Conservation (phyloP, 2,329 filamentous ascomycete species). For the Paecilomyces niveus region DNA sequence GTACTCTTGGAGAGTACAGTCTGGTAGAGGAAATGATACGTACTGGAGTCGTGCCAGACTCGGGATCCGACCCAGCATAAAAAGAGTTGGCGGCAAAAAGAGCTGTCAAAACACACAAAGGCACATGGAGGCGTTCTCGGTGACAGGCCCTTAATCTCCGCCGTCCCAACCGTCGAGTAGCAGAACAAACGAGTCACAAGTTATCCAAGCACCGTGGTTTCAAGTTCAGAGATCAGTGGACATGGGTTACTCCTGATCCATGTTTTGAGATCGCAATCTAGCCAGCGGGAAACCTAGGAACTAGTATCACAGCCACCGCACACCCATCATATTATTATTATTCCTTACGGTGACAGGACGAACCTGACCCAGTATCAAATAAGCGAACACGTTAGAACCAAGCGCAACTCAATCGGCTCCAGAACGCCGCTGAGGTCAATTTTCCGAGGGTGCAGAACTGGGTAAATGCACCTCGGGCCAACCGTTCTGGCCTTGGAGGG, state of each 20-base stretch:
- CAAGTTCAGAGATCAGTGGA: not conserved
- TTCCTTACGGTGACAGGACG: not conserved
- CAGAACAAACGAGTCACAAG: not conserved
- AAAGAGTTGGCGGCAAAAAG: not conserved
- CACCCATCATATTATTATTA: not conserved
- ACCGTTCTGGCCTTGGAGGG: not conserved
- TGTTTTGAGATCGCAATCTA: not conserved
- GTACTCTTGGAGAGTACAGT: not conserved
- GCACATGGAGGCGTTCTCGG: not conserved
- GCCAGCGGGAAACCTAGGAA: not conserved
- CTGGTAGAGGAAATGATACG: not conserved
- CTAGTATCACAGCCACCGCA: constrained; percentile 1
- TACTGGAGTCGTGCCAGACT: not conserved
- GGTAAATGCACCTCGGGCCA: not conserved
- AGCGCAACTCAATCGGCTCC: not conserved
- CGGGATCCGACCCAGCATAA: too few relatives aligned
- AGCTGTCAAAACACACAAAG: not conserved
- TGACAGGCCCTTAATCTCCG: not conserved
- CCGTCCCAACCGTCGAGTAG: not conserved
- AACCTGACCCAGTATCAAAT: not conserved
- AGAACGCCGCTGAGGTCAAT: not conserved
- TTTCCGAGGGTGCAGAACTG: not conserved
- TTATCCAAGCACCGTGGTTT: not conserved
- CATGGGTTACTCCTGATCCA: not conserved
- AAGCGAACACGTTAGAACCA: not conserved